Percentiles rank a stretch among this genome's conserved stretches.
Conservation (phyloP, 495 filamentous ascomycete genomes). For the Terfezia claveryi region DNA sequence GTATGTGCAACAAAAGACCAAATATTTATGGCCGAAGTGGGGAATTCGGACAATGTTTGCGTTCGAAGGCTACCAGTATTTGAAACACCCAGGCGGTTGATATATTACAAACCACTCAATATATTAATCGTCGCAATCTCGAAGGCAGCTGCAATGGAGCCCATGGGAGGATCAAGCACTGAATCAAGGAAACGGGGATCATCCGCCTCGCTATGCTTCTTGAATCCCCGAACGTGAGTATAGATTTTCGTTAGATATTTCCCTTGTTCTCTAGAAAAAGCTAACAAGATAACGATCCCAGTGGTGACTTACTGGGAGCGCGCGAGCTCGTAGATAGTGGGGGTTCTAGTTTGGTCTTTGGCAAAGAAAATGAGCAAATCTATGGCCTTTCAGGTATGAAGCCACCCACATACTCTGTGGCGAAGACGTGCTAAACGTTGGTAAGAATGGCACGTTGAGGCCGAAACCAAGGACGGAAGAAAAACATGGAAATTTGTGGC, state of each 20-base stretch:
- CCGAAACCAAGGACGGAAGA: too few relatives aligned
- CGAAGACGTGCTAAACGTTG: too few relatives aligned
- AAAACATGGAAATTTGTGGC: too few relatives aligned
- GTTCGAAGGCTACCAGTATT: slow-evolving; percentile 13
- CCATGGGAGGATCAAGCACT: neutral
- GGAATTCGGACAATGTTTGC: slow-evolving; percentile 16
- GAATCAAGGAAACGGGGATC: neutral
- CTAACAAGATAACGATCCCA: neutral
- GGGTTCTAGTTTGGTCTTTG: slow-evolving; percentile 14
- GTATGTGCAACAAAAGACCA: slow-evolving; percentile 16
- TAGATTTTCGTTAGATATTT: neutral
- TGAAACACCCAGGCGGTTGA: slow-evolving; percentile 16
- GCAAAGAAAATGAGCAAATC: slow-evolving; percentile 17
- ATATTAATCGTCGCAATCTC: slow-evolving; percentile 18
- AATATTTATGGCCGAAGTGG: slow-evolving; percentile 17
- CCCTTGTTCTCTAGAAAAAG: neutral
- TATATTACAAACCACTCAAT: slow-evolving; percentile 15
- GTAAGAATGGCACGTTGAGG: too few relatives aligned
- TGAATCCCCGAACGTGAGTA: slow-evolving; percentile 17
- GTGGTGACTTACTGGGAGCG: neutral
- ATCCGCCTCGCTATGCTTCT: slow-evolving; percentile 8
- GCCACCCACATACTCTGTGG: neutral
- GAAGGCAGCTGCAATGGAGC: slow-evolving; percentile 9
- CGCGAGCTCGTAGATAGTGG: slow-evolving; percentile 12
- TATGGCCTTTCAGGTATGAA: slow-evolving; percentile 16